These are phyloP conservation scores for Vinca minor DNA, from an alignment of 257 asterid species.

Conservation along the genomic window DNA sequence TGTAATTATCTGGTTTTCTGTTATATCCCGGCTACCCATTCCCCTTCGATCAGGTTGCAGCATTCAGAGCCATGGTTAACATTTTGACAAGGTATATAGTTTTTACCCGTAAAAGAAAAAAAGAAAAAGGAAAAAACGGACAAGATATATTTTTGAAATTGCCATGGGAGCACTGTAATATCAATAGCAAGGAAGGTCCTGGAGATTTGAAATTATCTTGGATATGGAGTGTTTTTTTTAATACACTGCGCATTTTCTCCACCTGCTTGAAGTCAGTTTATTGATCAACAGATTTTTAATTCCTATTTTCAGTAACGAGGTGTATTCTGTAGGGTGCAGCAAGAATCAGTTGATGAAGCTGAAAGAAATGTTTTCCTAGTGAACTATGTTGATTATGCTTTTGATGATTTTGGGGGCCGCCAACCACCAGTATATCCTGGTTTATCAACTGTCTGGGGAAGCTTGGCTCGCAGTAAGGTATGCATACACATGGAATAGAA, in stretches of 20 bases:
- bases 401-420: slow-evolving; percentile 98
- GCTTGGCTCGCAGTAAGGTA: slow-evolving; percentile 99
- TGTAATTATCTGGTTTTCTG: slow-evolving; percentile 4
- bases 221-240: too few species aligned
- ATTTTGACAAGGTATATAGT: slow-evolving; percentile 98
- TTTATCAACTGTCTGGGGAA: slow-evolving; percentile 98
- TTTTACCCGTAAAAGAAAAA: too few species aligned
- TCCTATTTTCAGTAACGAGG: background rate
- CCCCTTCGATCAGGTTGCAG: slow-evolving; percentile 67
- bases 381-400: slow-evolving; percentile 88
- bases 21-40: slow-evolving; percentile 17
- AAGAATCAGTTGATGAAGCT: slow-evolving; percentile 95
- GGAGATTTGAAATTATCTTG: slow-evolving; percentile 1
- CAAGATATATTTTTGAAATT: slow-evolving; percentile 12
- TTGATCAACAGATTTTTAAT: slow-evolving; percentile 4
- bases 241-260: background rate
- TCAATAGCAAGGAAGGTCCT: background rate
- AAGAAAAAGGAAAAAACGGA: too few species aligned
- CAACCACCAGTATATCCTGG: slow-evolving; percentile 99
- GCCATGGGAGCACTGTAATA: slow-evolving; percentile 7
- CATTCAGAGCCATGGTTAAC: slow-evolving; percentile 99
- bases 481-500: background rate
- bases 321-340: slow-evolving; percentile 73
- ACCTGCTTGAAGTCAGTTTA: background rate
- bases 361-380: slow-evolving; percentile 90